Evolutionary conservation across 2,329 filamentous ascomycete species (phyloP), one percentile per base, ranked within the genome.

Genomic region (Ophiostoma piceae): DNA sequence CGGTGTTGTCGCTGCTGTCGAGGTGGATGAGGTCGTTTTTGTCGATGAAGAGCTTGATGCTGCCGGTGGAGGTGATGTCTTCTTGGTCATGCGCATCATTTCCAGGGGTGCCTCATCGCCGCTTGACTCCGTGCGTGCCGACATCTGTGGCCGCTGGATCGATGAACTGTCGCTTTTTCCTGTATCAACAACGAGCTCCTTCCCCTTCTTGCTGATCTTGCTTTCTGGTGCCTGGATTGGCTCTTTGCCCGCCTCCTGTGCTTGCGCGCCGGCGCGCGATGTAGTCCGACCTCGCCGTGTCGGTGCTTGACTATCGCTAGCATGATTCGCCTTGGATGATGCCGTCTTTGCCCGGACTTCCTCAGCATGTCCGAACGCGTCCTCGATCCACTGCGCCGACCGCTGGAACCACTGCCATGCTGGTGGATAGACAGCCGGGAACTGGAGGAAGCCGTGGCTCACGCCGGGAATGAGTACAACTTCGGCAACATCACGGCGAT

Each of bases 381-480:
- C 88, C 66, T 89, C 84, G 74, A 97, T 93, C 94, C 94, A 98
- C 19, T 84, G 81, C 0, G 88, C 90, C 73, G 91, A 92, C 43
- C 90, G 86, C 73, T 90, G 87, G 74, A 98, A 91, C 76, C 96
- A 90, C 75, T 90, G 90, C 92, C 93, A 96, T 0, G 92, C 94
- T 9, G 95, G 92, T 0, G 93, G 93, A 74, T 96, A 99, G 3
- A 97, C 83, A 0, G 87, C 84, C 0, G 92, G 92, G 76, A 99
- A 97, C 77, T 97, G 94, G 74, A 97, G 80, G 79, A 99, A 99
- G 0, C 95, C 95, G 76, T 99, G 95, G 3, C 89, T 93, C 67
- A 97, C 92, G 0, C 94, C 94, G 0, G 94, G 93, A 4, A 99
- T 89, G 32, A 98, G 82, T 22, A 88, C 87, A 1, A 97, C 91